Base-by-base conservation (phyloP, 306 rosid genomes). In the Echinosophora koreensis region DNA sequence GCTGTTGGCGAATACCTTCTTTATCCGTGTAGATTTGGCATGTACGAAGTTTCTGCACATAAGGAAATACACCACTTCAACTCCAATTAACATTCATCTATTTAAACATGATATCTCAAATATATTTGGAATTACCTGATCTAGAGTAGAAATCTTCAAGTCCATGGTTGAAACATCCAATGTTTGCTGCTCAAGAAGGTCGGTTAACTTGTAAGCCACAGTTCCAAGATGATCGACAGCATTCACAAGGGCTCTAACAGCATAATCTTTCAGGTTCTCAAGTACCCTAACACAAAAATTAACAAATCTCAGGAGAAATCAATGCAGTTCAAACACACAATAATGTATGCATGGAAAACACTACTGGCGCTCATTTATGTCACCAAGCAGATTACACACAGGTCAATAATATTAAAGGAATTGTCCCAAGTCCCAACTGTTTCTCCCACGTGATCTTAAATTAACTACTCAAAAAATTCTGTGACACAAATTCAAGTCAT, bases 141-240 rank as follows among this genome's bases (percentile, higher is more conserved):
- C 86, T 71, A 94, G 61, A 32, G 88, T 83, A 80, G 90, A 86
- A 68, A 89, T 86, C 74, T 88, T 92, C 71, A 88, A 78, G 77
- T 89, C 93, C 91, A 88, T 88, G 51, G 90, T 78, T 71, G 97
- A 89, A 80, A 90, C 82, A 49, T 92, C 95, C 56, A 65, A 62
- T 9, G 92, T 78, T 88, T 92, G 93, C 89, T 94, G 90, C 76
- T 92, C 98, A 51, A 94, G 81, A 78, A 92, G 92, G 82, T 90
- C 92, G 0, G 86, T 86, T 76, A 94, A 87, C 86, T 94, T 94
- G 93, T 82, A 92, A 54, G 97, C 95, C n/a, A 94, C 98, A 4
- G 98, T 94, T 81, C 98, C 98, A 69, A 94, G 97, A 88, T 94
- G 97, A 89, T 92, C 98, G 55, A 94, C 97, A 14, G 96, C 96